A percentile compares a stretch with the other conserved stretches of the same genome.
Conservation (phyloP, 1,284 basidiomycete species). For the Malassezia pachydermatis region DNA sequence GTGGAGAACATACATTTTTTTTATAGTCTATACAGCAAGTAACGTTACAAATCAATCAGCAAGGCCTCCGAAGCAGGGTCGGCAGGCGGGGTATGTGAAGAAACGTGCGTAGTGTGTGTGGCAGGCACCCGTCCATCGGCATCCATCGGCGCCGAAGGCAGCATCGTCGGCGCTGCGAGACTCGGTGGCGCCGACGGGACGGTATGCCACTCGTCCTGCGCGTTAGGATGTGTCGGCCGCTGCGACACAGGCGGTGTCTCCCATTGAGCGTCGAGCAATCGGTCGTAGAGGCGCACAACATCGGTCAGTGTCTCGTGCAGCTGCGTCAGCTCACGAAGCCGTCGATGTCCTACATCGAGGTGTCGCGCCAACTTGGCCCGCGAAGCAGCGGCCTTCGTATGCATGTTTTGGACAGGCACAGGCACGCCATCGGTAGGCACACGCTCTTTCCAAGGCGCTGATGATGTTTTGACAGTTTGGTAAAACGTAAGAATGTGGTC, state of each 20-base stretch:
- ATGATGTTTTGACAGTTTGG: conserved; percentile 22
- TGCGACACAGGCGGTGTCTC: no score
- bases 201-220: no score
- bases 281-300: conserved; percentile 79
- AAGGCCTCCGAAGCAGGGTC: background rate
- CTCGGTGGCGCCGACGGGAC: no score
- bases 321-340: conserved; percentile 73
- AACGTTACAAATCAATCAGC: conserved; percentile 11
- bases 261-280: conserved; percentile 73
- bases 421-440: conserved; percentile 7
- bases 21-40: no score
- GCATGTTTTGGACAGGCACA: conserved; percentile 50
- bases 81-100: no score
- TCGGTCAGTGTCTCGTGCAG: conserved; percentile 90
- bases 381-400: conserved; percentile 69
- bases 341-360: conserved; percentile 72
- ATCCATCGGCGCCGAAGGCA: no score
- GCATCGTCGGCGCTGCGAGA: no score
- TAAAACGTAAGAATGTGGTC: conserved; percentile 44
- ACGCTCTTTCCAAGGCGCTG: conserved; percentile 8
- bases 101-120: no score
- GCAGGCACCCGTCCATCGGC: no score
- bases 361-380: conserved; percentile 73
- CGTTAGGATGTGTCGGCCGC: no score
- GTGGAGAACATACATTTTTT: no score